Percentiles rank a stretch among this genome's conserved stretches.
Evolutionary conservation across 2,329 filamentous ascomycete species (phyloP).

Genomic region (Fusarium setosum): DNA sequence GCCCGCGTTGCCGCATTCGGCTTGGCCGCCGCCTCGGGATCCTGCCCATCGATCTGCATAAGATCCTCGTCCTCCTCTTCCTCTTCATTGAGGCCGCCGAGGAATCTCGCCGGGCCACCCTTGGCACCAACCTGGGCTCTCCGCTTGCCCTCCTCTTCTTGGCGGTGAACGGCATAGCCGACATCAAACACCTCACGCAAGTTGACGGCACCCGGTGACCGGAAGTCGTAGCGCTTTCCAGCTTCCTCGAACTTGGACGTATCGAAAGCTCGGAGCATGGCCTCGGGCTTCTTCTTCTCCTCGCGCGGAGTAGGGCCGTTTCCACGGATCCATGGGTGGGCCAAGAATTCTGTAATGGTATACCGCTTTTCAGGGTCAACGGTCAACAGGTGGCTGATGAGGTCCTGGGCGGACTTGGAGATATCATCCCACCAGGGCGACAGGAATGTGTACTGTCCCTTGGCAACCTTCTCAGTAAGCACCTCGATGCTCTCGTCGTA

Average conservation of each 20-base stretch:
- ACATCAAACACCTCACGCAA: slow-evolving; percentile 98
- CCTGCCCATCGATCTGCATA: slow-evolving; percentile 71
- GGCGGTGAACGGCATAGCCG: slow-evolving; percentile 95
- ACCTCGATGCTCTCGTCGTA: slow-evolving; percentile 98
- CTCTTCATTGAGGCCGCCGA: slow-evolving; percentile 77
- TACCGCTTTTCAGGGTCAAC: slow-evolving; percentile 96
- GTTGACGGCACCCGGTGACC: slow-evolving; percentile 94
- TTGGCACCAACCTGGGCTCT: slow-evolving; percentile 84
- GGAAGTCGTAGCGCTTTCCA: slow-evolving; percentile 87
- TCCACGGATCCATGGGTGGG: slow-evolving; percentile 91
- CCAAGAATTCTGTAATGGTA: slow-evolving; percentile 90
- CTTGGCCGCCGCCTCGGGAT: slow-evolving; percentile 56
- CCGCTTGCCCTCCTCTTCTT: slow-evolving; percentile 95
- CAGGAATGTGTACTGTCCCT: slow-evolving; percentile 96
- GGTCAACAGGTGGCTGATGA: slow-evolving; percentile 92
- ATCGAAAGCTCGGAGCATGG: slow-evolving; percentile 65
- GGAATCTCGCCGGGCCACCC: slow-evolving; percentile 67
- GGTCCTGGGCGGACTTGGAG: slow-evolving; percentile 91
- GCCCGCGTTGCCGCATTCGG: slow-evolving; percentile 67
- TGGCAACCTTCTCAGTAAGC: slow-evolving; percentile 96
- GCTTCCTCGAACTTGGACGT: slow-evolving; percentile 63
- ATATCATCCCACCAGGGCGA: slow-evolving; percentile 99
- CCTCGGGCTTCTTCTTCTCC: slow-evolving; percentile 66
- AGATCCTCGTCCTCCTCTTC: slow-evolving; percentile 62
- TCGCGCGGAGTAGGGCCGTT: slow-evolving; percentile 68